These are phyloP conservation scores for Russula abietina DNA, from an alignment of 768 basidiomycete genomes.

Conservation along the genomic window DNA sequence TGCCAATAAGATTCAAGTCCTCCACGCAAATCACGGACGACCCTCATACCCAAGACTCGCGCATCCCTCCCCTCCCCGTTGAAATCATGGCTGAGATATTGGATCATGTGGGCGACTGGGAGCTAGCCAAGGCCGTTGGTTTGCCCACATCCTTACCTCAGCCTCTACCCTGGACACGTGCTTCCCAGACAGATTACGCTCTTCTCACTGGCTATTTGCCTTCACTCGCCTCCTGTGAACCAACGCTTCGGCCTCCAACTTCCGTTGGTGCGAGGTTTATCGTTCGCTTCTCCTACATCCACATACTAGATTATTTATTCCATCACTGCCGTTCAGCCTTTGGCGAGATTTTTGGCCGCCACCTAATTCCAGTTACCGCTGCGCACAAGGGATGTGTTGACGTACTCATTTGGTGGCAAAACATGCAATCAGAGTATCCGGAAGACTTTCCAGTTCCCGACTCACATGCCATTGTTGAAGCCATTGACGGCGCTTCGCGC, in stretches of 20 bases:
- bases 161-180: conserved; percentile 67
- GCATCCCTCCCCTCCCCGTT: conserved; percentile 56
- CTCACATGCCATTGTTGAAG: conserved; percentile 52
- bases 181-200: conserved; percentile 62
- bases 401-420: conserved; percentile 81
- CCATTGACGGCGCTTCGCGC: conserved; percentile 73
- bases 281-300: conserved; percentile 69
- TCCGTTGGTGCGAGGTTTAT: conserved; percentile 60
- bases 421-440: conserved; percentile 53
- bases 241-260: conserved; percentile 53
- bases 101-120: conserved; percentile 79
- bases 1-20: background rate
- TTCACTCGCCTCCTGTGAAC: conserved; percentile 55
- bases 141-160: conserved; percentile 61
- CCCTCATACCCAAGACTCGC: background rate
- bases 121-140: conserved; percentile 70
- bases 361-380: conserved; percentile 71
- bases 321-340: conserved; percentile 61
- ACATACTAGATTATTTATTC: conserved; percentile 70
- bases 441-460: conserved; percentile 53
- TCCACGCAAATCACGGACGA: conserved; percentile 26
- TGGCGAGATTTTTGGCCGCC: conserved; percentile 54
- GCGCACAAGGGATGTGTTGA: conserved; percentile 64
- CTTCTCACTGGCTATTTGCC: conserved; percentile 61
- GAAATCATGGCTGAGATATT: conserved; percentile 74